These are phyloP conservation scores for Melanopsichium pennsylvanicum DNA, from an alignment of 1,284 basidiomycete species.

Conservation along the genomic window DNA sequence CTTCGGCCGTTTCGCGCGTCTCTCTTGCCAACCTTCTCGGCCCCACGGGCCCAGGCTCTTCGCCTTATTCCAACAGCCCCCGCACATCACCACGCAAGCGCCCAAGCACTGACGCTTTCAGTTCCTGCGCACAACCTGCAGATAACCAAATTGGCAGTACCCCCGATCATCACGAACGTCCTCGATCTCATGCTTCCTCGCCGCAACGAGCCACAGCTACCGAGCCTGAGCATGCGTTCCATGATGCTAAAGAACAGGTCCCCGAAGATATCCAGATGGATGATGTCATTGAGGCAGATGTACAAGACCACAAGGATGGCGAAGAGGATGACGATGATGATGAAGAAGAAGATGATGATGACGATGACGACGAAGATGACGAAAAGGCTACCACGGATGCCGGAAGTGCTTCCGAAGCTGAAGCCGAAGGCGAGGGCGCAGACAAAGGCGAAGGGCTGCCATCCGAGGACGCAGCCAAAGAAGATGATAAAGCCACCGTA, in stretches of 20 bases:
- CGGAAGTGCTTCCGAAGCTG: conserved; percentile 46
- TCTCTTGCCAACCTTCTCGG: conserved; percentile 43
- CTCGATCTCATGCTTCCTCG: conserved; percentile 12
- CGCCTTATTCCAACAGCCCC: conserved; percentile 26
- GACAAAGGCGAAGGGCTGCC: conserved; percentile 36
- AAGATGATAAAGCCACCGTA: conserved; percentile 19
- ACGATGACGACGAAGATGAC: conserved; percentile 47
- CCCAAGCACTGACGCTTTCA: conserved; percentile 18
- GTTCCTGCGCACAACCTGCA: conserved; percentile 10
- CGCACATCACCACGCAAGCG: conserved; percentile 43
- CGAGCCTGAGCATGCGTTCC: conserved; percentile 14
- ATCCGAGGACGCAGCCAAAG: conserved; percentile 33
- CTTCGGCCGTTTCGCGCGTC: conserved; percentile 37
- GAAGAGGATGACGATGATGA: conserved; percentile 19
- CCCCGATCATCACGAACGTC: conserved; percentile 7
- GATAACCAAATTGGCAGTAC: conserved; percentile 4
- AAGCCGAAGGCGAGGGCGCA: conserved; percentile 42
- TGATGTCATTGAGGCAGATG: conserved; percentile 14
- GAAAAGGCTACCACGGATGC: conserved; percentile 44
- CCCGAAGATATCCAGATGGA: conserved; percentile 16
- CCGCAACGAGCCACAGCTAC: conserved; percentile 1
- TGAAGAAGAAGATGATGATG: conserved; percentile 32
- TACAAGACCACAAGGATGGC: neutral
- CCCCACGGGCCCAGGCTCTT: conserved; percentile 36
- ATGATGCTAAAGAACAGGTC: conserved; percentile 24